phyloP scores from a whole-genome alignment of 2,329 filamentous ascomycete species.

The Karstenula rhodostoma region DNA sequence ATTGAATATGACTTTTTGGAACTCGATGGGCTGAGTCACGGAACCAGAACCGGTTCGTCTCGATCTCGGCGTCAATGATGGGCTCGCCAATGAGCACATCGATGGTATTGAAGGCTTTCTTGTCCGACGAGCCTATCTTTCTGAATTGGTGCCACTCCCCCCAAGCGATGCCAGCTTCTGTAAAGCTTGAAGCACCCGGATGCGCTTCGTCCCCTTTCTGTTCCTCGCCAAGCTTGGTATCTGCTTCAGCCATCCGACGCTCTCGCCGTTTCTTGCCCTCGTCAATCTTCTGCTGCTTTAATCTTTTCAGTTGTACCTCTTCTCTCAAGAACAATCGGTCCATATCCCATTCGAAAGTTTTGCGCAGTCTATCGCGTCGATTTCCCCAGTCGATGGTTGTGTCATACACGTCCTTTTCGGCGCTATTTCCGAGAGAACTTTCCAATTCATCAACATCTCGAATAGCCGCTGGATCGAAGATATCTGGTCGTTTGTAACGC shows the following conservation, averaged over 20 bases:
- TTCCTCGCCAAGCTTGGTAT: background rate
- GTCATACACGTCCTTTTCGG: constrained; percentile 6
- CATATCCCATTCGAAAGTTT: constrained; percentile 15
- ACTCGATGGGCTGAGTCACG: background rate
- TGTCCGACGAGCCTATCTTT: background rate
- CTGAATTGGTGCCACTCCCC: constrained; percentile 12
- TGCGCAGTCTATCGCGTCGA: constrained; percentile 11
- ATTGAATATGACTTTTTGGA: background rate
- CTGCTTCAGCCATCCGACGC: constrained; percentile 9
- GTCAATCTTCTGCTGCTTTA: background rate
- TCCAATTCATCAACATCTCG: background rate
- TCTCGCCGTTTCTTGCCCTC: constrained; percentile 8
- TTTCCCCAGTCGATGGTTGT: constrained; percentile 12
- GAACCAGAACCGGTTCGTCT: constrained; percentile 6
- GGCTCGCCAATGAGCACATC: constrained; percentile 17
- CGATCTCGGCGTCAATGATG: constrained; percentile 2
- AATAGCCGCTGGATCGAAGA: constrained; percentile 4
- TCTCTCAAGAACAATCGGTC: constrained; percentile 13
- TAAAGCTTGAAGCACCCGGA: too few species aligned
- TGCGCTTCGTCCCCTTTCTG: background rate
- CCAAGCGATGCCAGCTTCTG: background rate
- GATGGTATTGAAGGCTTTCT: background rate
- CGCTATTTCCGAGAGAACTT: background rate
- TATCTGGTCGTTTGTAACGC: constrained; percentile 6
- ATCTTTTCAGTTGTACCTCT: constrained; percentile 4